Conservation (phyloP, 257 asterid genomes). For the Euphrasia confusa region DNA sequence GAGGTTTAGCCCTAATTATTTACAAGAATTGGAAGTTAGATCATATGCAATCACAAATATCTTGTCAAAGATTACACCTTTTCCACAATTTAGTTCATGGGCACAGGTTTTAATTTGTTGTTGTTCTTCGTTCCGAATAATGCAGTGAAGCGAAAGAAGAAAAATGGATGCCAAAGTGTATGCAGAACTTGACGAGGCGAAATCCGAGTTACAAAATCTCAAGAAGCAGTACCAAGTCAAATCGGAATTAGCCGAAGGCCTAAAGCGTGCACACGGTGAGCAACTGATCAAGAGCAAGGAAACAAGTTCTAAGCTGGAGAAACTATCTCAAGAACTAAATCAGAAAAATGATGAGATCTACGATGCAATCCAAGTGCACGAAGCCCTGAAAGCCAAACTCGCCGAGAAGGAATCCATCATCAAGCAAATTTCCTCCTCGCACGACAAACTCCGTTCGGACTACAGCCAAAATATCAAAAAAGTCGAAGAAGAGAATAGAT, state of each 20-base stretch:
- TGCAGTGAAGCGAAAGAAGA: constrained; percentile 19
- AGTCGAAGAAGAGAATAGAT: constrained; percentile 56
- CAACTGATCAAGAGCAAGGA: constrained; percentile 53
- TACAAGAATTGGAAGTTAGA: no score
- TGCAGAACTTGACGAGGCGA: constrained; percentile 76
- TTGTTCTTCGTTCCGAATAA: neutral
- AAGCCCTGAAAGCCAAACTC: constrained; percentile 46
- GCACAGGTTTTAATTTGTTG: neutral
- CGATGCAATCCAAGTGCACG: constrained; percentile 29
- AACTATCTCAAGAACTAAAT: constrained; percentile 39
- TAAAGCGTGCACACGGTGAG: constrained; percentile 62
- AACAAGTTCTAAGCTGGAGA: constrained; percentile 51
- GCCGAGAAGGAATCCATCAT: constrained; percentile 54
- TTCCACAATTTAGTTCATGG: neutral
- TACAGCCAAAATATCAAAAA: constrained; percentile 43
- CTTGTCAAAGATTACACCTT: no score
- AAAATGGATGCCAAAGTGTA: constrained; percentile 51
- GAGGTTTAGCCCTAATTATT: no score
- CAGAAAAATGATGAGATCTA: constrained; percentile 49
- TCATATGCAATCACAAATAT: no score
- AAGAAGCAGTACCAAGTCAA: constrained; percentile 42
- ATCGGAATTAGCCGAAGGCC: constrained; percentile 48
- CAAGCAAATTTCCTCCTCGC: constrained; percentile 45
- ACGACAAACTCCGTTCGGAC: constrained; percentile 60
- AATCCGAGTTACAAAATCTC: constrained; percentile 61